Evolutionary conservation across 2,329 filamentous ascomycete species (phyloP), one percentile per base, ranked within the genome.

Genomic region (Fusarium tupiense): DNA sequence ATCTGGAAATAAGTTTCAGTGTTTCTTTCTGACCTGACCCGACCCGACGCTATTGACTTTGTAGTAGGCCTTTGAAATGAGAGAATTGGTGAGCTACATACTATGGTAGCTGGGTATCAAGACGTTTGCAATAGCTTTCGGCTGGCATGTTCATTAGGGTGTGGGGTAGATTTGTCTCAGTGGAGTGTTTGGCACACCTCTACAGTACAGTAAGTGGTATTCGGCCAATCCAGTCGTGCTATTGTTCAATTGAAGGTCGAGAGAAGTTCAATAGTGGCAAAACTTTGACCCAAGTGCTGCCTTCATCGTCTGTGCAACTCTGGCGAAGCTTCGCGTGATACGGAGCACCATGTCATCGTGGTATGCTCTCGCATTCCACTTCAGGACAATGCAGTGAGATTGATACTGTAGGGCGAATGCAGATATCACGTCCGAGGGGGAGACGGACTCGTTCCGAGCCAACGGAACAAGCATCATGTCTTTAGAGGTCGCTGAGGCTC

Each of bases 401-500:
- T 67, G 52, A 68, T 54, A 43, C n/a, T 44, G 47, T 64, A 47
- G 31, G 52, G 53, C 35, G 44, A 70, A 43, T 62, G 53, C 46
- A 59, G 53, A 58, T 53, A 41, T 56, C 69, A 59, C 71, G 61
- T 57, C 43, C 24, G 26, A 64, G 24, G 47, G 50, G 50, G 26
- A 54, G 54, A 35, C 61, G 63, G 69, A 38, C 40, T 69, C 26
- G n/a, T 65, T 64, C 66, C 53, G 60, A 70, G 26, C 53, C 66
- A 70, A 70, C 53, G 14, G 44, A 54, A 68, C 29, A 72, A 57
- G 31, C 53, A 64, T 31, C 41, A 54, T 46, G 41, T 57, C 24
- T 43, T 59, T n/a, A n/a, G 37, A 67, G 26, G 52, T 72, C 44
- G 49, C 50, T 68, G 63, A 74, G 60, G 60, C 53, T 74, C 67